These are phyloP conservation scores for Lactifluus volemus DNA, from an alignment of 768 basidiomycete genomes.

Conservation along the genomic window DNA sequence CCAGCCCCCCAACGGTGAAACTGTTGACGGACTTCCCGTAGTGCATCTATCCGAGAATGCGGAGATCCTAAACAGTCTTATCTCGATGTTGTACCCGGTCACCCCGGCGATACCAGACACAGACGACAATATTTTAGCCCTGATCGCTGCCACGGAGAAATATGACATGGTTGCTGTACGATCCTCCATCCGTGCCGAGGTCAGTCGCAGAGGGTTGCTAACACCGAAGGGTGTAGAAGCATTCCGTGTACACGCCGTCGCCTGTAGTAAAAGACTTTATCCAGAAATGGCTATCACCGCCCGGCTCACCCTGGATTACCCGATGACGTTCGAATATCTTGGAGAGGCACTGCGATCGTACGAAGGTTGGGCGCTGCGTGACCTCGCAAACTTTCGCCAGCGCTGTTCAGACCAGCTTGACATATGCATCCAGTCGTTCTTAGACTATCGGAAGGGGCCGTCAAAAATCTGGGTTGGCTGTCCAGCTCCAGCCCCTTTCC, in stretches of 20 bases:
- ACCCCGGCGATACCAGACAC: background rate
- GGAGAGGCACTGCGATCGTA: too few species aligned
- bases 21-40: background rate
- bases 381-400: background rate
- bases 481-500: too few species aligned
- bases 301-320: too few species aligned
- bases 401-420: background rate
- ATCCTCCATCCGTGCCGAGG: background rate
- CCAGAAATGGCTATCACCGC: background rate
- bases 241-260: background rate
- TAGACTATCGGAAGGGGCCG: background rate
- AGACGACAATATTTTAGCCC: background rate
- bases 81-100: background rate
- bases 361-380: background rate
- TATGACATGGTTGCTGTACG: background rate
- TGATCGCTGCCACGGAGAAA: background rate
- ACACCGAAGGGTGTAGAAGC: background rate
- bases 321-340: too few species aligned
- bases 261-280: background rate
- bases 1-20: background rate
- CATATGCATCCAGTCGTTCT: background rate
- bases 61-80: background rate
- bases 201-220: background rate
- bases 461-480: too few species aligned
- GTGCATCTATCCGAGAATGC: background rate